Percentiles rank a stretch among this genome's conserved stretches.
Evolutionary conservation across 2,329 filamentous ascomycete genomes (phyloP).

Genomic region (Ceratocystis colombiana): DNA sequence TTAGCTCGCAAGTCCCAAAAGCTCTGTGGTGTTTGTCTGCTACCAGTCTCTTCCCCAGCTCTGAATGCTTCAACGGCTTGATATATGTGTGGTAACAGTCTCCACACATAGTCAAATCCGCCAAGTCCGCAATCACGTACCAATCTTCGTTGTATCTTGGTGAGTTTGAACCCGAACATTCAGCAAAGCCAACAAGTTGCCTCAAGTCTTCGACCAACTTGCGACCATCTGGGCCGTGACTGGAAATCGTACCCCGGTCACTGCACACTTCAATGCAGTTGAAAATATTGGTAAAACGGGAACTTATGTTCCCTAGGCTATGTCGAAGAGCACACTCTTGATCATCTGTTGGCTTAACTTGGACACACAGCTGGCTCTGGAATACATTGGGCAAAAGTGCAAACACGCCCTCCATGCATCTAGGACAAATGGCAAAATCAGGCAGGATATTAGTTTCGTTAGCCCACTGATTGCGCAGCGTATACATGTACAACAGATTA

Average conservation of each 20-base stretch:
- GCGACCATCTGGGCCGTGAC: conserved; percentile 43
- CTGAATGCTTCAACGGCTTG: conserved; percentile 62
- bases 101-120: conserved; percentile 72
- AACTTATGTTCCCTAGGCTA: conserved; percentile 42
- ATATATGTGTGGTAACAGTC: conserved; percentile 61
- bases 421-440: conserved; percentile 64
- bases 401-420: conserved; percentile 63
- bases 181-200: conserved; percentile 35
- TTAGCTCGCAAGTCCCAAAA: conserved; percentile 61
- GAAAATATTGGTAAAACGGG: conserved; percentile 51
- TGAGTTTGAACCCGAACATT: conserved; percentile 52
- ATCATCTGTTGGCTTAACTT: conserved; percentile 28
- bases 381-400: conserved; percentile 40
- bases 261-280: conserved; percentile 46
- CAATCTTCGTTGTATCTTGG: conserved; percentile 56
- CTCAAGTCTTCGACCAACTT: conserved; percentile 55
- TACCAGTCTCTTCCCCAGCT: conserved; percentile 44
- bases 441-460: conserved; percentile 48
- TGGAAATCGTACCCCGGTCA: conserved; percentile 31
- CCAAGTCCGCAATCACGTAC: conserved; percentile 67
- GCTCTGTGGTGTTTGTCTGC: conserved; percentile 51
- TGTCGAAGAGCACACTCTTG: conserved; percentile 45
- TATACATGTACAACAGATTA: conserved; percentile 58
- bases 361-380: conserved; percentile 51
- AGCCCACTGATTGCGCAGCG: conserved; percentile 55